Percentiles rank a stretch among this genome's conserved stretches.
phyloP scores from a whole-genome alignment of 2,329 filamentous ascomycete species.

The Pleurostoma richardsiae region DNA sequence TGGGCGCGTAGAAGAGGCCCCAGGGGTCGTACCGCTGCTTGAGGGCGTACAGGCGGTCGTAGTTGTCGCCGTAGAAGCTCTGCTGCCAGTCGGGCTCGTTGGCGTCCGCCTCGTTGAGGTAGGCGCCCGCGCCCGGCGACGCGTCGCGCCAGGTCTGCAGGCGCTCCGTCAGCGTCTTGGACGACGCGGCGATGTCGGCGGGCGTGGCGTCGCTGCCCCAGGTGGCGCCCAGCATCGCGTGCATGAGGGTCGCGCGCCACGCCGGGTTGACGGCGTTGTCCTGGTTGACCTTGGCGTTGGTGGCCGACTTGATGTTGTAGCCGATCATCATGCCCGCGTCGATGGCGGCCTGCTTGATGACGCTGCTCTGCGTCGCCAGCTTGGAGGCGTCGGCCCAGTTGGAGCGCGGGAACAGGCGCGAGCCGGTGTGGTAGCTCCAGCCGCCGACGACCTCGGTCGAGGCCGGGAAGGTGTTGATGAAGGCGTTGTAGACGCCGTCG shows the following conservation, averaged over 20 bases:
- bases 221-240: slow-evolving; percentile 9
- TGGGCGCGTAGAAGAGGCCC: slow-evolving; percentile 8
- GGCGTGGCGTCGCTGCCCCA: slow-evolving; percentile 19
- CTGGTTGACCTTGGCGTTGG: slow-evolving; percentile 5
- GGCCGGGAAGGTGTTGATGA: slow-evolving; percentile 27
- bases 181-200: slow-evolving; percentile 10
- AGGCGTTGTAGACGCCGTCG: slow-evolving; percentile 40
- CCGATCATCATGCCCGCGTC: slow-evolving; percentile 2
- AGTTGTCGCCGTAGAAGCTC: slow-evolving; percentile 13
- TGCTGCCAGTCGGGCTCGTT: slow-evolving; percentile 9
- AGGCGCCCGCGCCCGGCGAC: slow-evolving; percentile 1
- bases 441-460: slow-evolving; percentile 36
- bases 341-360: not conserved
- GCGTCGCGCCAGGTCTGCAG: not conserved
- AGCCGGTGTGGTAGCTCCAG: slow-evolving; percentile 3
- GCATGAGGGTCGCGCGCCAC: slow-evolving; percentile 19
- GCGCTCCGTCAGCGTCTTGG: not conserved
- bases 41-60: slow-evolving; percentile 7
- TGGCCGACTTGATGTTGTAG: not conserved
- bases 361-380: not conserved
- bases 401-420: slow-evolving; percentile 20
- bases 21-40: slow-evolving; percentile 11
- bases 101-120: slow-evolving; percentile 6
- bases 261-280: slow-evolving; percentile 19
- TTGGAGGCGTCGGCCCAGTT: slow-evolving; percentile 14